Base-by-base conservation (phyloP, 2,329 filamentous ascomycete genomes). In the Paracorniculantispora psalliotae region DNA sequence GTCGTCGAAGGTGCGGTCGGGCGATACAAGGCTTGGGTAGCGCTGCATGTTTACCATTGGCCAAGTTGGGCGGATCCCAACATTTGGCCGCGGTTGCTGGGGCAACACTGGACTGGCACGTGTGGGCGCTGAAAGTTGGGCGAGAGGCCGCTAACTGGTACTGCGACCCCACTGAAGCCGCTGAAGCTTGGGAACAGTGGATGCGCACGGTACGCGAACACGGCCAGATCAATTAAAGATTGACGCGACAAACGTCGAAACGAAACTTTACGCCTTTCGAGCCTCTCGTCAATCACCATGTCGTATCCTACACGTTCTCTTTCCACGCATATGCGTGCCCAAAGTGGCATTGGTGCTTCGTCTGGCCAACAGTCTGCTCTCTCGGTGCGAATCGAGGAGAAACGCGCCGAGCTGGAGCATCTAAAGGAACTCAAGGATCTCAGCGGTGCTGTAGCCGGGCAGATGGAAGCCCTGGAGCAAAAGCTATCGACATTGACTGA, bases 381-480 rank as follows among this genome's bases (percentile, higher is more conserved):
- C 17, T 76, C 89, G 55, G 84, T 88, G 47, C 87, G 90, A 63
- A 91, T 96, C 69, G 86, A 89, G 63, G 90, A 94, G 76, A 96
- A 96, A 79, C 91, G 89, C 72, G 85, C 86, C 57, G 91, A 96
- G 72, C 81, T 96, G 6, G 88, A 92, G 66, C 90, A 86, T 67
- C 78, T 94, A 60, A 88, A 85, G 69, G 87, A 94, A 71, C 76
- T 96, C 54, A 84, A 89, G 65, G 88, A 92, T 67, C 79, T 96
- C 48, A 93, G 89, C 66, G 89, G 87, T 23, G 89, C 87, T 2
- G 81, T 93, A 35, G 90, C 90, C 44, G 81, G 83, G 43, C 90
- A 94, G 72, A 94, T 96, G 89, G 87, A 92, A 69, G 85, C 86
- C 61, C 73, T 96, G 56, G 89, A 92, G 67, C 83, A 89, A 68